Conservation (phyloP, 805 yeast genomes). For the Candida qinlingensis region DNA sequence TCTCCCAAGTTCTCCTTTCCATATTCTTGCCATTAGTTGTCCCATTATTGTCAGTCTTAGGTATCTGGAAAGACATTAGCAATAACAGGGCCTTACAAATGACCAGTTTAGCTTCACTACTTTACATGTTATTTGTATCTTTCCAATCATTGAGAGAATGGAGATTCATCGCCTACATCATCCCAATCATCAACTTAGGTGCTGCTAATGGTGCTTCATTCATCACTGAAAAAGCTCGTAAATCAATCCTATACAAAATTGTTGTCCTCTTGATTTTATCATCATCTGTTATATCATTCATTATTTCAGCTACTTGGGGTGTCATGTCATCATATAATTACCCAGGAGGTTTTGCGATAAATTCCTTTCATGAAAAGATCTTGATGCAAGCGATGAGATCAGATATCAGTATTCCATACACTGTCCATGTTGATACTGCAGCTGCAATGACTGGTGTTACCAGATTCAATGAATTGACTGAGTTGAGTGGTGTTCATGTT, state of each 20-base stretch:
- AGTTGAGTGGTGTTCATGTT: constrained; percentile 23
- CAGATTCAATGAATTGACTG: constrained; percentile 58
- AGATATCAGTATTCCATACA: constrained; percentile 16
- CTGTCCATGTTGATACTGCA: constrained; percentile 71
- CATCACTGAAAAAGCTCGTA: constrained; percentile 19
- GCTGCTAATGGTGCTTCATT: constrained; percentile 58
- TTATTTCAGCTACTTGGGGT: constrained; percentile 46
- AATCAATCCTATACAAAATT: constrained; percentile 13
- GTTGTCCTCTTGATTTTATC: constrained; percentile 18
- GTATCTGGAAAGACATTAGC: constrained; percentile 31
- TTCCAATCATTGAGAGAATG: constrained; percentile 91
- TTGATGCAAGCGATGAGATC: constrained; percentile 11
- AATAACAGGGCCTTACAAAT: constrained; percentile 34
- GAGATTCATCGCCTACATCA: constrained; percentile 76
- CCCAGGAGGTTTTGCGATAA: constrained; percentile 82
- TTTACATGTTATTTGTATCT: constrained; percentile 62
- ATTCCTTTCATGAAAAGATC: constrained; percentile 42
- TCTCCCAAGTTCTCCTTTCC: constrained; percentile 37
- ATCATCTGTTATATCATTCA: constrained; percentile 30
- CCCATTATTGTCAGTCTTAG: constrained; percentile 34
- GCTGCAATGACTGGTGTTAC: constrained; percentile 88
- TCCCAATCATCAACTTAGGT: constrained; percentile 61
- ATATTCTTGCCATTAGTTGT: constrained; percentile 43
- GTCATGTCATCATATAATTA: constrained; percentile 70
- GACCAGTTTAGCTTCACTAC: constrained; percentile 43